Evolutionary conservation across 805 yeast species (phyloP).

Genomic region (Starmerella kuoi): DNA sequence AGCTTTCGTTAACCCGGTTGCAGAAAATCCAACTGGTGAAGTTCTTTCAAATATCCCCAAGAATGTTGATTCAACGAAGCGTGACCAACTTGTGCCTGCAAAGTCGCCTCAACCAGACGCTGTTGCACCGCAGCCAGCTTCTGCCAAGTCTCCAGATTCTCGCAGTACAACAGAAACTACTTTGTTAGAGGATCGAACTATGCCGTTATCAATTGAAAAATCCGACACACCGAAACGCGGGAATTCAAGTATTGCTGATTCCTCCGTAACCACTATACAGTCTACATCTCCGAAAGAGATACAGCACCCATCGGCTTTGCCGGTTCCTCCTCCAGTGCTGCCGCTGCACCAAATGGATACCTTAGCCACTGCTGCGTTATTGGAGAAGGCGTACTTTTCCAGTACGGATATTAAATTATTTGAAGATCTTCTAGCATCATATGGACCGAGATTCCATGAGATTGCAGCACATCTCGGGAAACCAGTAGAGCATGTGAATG

Average conservation of each 20-base stretch:
- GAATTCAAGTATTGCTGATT: no score
- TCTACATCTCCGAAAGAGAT: no score
- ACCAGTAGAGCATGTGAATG: not conserved
- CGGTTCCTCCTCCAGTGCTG: constrained; percentile 1
- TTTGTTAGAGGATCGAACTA: no score
- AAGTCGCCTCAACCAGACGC: not conserved
- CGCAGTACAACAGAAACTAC: not conserved
- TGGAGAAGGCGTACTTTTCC: not conserved
- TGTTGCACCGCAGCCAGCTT: not conserved
- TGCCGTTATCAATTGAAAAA: no score
- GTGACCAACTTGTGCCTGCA: not conserved
- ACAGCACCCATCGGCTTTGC: no score
- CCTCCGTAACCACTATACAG: not conserved
- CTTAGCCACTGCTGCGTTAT: constrained; percentile 1
- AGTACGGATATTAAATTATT: not conserved
- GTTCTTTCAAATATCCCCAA: not conserved
- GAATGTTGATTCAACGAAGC: no score
- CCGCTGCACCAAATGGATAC: constrained; percentile 2
- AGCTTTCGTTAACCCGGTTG: no score
- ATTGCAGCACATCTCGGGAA: not conserved
- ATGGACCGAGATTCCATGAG: not conserved
- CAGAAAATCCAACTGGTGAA: not conserved
- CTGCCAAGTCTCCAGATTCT: not conserved
- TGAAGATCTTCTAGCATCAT: not conserved
- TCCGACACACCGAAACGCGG: no score